Evolutionary conservation across 169 alveolate species (phyloP).

Genomic region (Babesia gibsoni): DNA sequence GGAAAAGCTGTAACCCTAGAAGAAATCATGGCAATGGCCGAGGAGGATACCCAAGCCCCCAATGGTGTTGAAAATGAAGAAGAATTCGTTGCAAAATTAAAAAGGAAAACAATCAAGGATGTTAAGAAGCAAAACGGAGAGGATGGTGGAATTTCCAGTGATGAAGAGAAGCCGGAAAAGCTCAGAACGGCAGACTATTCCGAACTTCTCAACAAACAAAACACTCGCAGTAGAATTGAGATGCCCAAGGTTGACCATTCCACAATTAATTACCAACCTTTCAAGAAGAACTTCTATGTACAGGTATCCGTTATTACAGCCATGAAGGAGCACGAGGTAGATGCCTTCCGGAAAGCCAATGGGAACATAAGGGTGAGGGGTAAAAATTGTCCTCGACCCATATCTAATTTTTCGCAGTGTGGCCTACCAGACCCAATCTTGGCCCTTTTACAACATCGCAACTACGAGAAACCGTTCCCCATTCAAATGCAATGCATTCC

Average conservation of each 20-base stretch:
- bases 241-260: constrained; percentile 85
- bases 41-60: neutral
- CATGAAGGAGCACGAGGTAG: constrained; percentile 87
- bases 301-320: constrained; percentile 83
- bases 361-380: constrained; percentile 91
- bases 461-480: constrained; percentile 92
- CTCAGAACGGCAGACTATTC: constrained; percentile 23
- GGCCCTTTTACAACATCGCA: constrained; percentile 85
- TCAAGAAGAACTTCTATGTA: constrained; percentile 83
- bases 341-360: constrained; percentile 82
- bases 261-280: constrained; percentile 78
- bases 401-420: constrained; percentile 93
- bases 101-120: constrained; percentile 26
- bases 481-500: constrained; percentile 96
- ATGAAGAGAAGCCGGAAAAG: constrained; percentile 44
- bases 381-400: constrained; percentile 91
- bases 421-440: constrained; percentile 93
- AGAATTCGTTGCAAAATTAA: constrained; percentile 14
- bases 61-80: constrained; percentile 28
- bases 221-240: constrained; percentile 70
- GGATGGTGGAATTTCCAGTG: constrained; percentile 42
- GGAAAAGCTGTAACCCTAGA: constrained; percentile 47
- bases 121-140: neutral
- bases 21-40: constrained; percentile 48
- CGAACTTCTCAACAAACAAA: constrained; percentile 52